A percentile compares a stretch with the other conserved stretches of the same genome.
Evolutionary conservation across 176 grass and related monocot species (phyloP).

Genomic region (Eragrostis nindensis): DNA sequence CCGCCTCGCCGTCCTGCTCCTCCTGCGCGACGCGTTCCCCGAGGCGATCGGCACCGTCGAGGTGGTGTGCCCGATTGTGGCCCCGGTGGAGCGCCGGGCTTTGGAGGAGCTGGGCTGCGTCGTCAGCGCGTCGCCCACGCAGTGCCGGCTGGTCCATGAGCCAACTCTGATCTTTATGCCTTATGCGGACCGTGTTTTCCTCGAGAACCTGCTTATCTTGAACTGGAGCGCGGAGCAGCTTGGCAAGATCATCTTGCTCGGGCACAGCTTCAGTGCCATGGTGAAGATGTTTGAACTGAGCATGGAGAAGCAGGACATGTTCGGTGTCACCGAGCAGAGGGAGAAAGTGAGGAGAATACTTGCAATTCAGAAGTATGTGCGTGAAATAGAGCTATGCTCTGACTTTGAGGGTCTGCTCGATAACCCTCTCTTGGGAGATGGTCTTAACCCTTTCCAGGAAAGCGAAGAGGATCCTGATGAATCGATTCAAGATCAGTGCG

Average conservation of each 20-base stretch:
- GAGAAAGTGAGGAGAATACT: slow-evolving; percentile 14
- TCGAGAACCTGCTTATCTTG: too few species aligned
- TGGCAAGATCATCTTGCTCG: too few species aligned
- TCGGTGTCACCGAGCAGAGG: slow-evolving; percentile 32
- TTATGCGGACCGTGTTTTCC: neutral
- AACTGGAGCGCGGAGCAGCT: too few species aligned
- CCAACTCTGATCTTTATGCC: slow-evolving; percentile 25
- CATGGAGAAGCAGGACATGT: slow-evolving; percentile 28
- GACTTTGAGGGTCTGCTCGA: neutral
- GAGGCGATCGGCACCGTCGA: slow-evolving; percentile 5
- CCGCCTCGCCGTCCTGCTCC: slow-evolving; percentile 27
- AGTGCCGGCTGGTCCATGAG: neutral
- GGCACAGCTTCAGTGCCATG: slow-evolving; percentile 2
- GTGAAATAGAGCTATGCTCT: neutral
- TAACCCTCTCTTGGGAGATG: neutral
- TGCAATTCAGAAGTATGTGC: slow-evolving; percentile 15
- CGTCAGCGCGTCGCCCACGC: neutral
- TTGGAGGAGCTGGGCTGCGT: slow-evolving; percentile 28
- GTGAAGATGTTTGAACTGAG: slow-evolving; percentile 22
- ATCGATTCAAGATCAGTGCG: neutral
- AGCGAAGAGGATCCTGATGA: neutral
- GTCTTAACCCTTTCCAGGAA: neutral
- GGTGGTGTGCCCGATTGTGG: slow-evolving; percentile 23
- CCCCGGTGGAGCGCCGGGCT: slow-evolving; percentile 16
- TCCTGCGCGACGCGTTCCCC: slow-evolving; percentile 20